Evolutionary conservation across 2,329 filamentous ascomycete genomes (phyloP), one percentile per base, ranked within the genome.

Genomic region (Cercospora nicotianae): DNA sequence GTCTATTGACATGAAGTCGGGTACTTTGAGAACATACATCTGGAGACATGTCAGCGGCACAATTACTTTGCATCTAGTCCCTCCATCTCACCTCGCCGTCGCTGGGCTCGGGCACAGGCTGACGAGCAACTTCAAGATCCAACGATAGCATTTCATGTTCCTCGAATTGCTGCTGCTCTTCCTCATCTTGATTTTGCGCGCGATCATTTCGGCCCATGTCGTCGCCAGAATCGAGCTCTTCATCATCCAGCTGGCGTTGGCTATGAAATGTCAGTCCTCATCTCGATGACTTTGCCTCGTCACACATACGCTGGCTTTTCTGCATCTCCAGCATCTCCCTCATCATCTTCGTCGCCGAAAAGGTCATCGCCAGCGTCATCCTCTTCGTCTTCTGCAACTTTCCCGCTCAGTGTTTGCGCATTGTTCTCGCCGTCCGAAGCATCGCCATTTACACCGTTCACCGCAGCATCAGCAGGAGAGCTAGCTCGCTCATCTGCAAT

Each of bases 1-100:
- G 51, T 91, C 84, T 70, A 93, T 84, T 62, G 87, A 87, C 74
- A 94, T 81, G 80, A 94, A 94, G 23, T 86, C 85, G 31, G 91
- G 91, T 1, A 94, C 84, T 72, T 89, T 89, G 74, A 93, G 79
- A 5, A 90, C 84, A 78, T 90, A 90, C 60, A 92, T 83, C 90
- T 92, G 66, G 13, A n/a, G n/a, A 6, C 33, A 9, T 31, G 65
- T 72, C 30, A 60, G 45, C 67, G 64, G 23, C 10, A 3, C 4
- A 42, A 18, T 42, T 33, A 31, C 7, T 5, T 30, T 18, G 13
- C 9, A 28, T n/a, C 23, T 26, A 28, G 23, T 53, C 7, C 42
- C n/a, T n/a, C 18, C 33, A 13, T 5, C 76, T 67, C 81, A 93
- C 90, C 78, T 87, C 87, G 75, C 89, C 89, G 76, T 93, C 89